A percentile compares a stretch with the other conserved stretches of the same genome.
Conservation (phyloP, 2,329 filamentous ascomycete genomes). For the Sarocladiaceae sp. region DNA sequence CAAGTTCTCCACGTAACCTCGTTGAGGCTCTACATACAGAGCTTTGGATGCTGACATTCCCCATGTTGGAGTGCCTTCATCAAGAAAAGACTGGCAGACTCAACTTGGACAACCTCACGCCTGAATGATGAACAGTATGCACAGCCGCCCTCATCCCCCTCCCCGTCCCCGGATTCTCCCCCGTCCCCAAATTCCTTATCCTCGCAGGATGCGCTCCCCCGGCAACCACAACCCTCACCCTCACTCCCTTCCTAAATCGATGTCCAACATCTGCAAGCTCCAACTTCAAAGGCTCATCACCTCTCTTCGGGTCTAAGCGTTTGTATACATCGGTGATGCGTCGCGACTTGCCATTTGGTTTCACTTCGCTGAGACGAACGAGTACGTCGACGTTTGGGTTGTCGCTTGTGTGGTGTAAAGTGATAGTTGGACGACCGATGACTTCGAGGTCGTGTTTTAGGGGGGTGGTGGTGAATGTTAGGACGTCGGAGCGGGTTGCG, state of each 20-base stretch:
- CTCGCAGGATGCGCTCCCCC: conserved; percentile 18
- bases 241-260: conserved; percentile 16
- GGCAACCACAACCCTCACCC: conserved; percentile 18
- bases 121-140: conserved; percentile 12
- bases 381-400: conserved; percentile 19
- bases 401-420: conserved; percentile 20
- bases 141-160: conserved; percentile 12
- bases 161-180: conserved; percentile 15
- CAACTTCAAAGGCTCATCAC: neutral
- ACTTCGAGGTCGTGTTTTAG: conserved; percentile 17
- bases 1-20: no score
- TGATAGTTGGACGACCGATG: conserved; percentile 16
- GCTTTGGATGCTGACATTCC: no score
- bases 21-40: no score
- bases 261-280: conserved; percentile 16
- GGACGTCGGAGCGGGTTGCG: conserved; percentile 17
- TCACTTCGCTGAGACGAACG: conserved; percentile 20
- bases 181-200: conserved; percentile 16
- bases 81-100: neutral
- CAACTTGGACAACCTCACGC: neutral
- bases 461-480: conserved; percentile 17
- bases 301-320: conserved; percentile 15
- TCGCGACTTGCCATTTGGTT: conserved; percentile 17
- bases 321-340: conserved; percentile 19
- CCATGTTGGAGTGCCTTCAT: neutral